These are phyloP conservation scores for Fraxinus anomala DNA, from an alignment of 257 asterid species.

Conservation along the genomic window DNA sequence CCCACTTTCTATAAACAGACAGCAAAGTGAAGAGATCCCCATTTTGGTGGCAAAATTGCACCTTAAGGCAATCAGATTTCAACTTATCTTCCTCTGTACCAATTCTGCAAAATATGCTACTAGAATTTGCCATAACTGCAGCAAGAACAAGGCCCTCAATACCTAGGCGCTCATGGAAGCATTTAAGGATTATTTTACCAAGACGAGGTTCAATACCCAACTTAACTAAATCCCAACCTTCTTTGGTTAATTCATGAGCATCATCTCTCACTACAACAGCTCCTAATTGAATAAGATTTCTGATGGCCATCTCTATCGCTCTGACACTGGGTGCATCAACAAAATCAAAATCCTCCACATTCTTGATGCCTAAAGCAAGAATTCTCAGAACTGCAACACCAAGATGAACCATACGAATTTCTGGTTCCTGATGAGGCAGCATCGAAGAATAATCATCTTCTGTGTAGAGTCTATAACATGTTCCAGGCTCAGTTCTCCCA, in stretches of 20 bases:
- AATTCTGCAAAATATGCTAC: constrained; percentile 89
- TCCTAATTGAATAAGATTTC: constrained; percentile 75
- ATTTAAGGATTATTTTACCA: constrained; percentile 74
- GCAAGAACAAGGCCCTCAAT: constrained; percentile 91
- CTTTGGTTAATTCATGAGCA: constrained; percentile 52
- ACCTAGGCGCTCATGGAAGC: constrained; percentile 60
- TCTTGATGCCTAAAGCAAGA: constrained; percentile 77
- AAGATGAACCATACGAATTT: constrained; percentile 86
- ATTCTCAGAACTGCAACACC: constrained; percentile 90
- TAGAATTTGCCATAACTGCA: constrained; percentile 86
- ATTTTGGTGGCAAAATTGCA: constrained; percentile 77
- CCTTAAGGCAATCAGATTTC: constrained; percentile 83
- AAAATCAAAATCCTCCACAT: constrained; percentile 72
- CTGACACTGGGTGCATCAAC: constrained; percentile 73
- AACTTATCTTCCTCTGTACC: constrained; percentile 67
- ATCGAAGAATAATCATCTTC: constrained; percentile 64
- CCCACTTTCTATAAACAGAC: constrained; percentile 90
- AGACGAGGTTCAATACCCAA: constrained; percentile 95
- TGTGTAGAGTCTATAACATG: constrained; percentile 74
- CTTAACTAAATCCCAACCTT: constrained; percentile 72
- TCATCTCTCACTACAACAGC: constrained; percentile 50
- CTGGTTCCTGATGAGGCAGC: constrained; percentile 83
- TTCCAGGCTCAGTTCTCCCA: constrained; percentile 95
- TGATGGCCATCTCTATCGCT: constrained; percentile 77
- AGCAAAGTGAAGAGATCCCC: constrained; percentile 96